phyloP scores from a whole-genome alignment of 192 early-diverging fungal species.

The Coemansia sp. region DNA sequence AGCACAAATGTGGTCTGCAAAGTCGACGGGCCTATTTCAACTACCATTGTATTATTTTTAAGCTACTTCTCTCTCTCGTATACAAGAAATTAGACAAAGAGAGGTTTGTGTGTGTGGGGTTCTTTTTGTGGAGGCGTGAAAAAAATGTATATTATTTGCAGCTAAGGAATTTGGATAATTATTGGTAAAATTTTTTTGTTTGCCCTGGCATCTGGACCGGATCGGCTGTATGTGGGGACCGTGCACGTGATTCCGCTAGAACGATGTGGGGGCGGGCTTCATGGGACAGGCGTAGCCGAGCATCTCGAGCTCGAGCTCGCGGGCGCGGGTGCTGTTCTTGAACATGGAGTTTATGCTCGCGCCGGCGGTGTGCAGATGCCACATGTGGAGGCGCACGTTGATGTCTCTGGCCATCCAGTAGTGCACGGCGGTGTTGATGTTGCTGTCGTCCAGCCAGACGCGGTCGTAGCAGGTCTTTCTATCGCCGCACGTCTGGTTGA shows the following conservation, averaged over 20 bases:
- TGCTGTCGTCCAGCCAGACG: constrained; percentile 46
- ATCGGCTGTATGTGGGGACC: not conserved
- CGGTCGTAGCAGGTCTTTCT: constrained; percentile 40
- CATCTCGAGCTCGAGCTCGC: constrained; percentile 44
- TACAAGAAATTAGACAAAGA: too few species aligned
- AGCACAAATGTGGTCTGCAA: constrained; percentile 78
- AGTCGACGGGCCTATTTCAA: constrained; percentile 55
- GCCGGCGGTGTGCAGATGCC: constrained; percentile 35
- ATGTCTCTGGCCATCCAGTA: constrained; percentile 52
- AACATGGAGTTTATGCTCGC: constrained; percentile 8
- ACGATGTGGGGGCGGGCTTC: constrained; percentile 25
- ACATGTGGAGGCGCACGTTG: constrained; percentile 35
- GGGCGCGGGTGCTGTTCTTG: constrained; percentile 31
- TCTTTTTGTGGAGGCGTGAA: too few species aligned
- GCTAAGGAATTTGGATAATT: not conserved
- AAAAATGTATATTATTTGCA: too few species aligned
- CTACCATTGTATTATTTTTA: constrained; percentile 34
- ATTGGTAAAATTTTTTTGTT: too few species aligned
- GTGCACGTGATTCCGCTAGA: constrained; percentile 8
- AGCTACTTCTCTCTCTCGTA: too few species aligned
- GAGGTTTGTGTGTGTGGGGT: too few species aligned
- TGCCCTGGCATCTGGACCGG: too few species aligned
- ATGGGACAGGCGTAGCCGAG: constrained; percentile 45
- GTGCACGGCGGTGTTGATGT: constrained; percentile 34
- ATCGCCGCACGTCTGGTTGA: constrained; percentile 35